These are phyloP conservation scores for Taphrina pruni DNA, from an alignment of 1,139 yeast genomes.

Conservation along the genomic window DNA sequence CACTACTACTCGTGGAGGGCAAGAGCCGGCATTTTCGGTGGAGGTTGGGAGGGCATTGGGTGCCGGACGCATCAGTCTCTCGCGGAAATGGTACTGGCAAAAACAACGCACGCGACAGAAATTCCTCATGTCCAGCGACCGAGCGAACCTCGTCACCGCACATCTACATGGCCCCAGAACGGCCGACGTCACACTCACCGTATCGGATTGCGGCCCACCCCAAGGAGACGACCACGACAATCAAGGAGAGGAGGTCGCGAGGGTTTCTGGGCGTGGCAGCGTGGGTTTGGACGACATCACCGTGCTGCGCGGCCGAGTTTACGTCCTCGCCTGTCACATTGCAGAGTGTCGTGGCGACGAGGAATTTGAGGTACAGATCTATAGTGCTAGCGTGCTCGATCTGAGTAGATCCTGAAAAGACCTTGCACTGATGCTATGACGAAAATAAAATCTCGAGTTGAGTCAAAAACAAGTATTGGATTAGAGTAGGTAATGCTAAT, in stretches of 20 bases:
- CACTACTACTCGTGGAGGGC: no score
- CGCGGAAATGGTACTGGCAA: slow-evolving; percentile 7
- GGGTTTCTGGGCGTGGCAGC: slow-evolving; percentile 6
- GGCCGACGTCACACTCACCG: background rate
- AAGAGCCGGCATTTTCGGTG: background rate
- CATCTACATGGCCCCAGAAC: slow-evolving; percentile 8
- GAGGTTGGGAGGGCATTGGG: background rate
- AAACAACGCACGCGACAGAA: background rate
- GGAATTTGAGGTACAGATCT: slow-evolving; percentile 20
- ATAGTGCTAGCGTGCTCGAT: slow-evolving; percentile 9
- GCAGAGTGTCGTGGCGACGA: slow-evolving; percentile 3
- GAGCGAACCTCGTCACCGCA: slow-evolving; percentile 9
- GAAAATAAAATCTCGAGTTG: no score
- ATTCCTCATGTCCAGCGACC: background rate
- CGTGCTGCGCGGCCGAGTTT: background rate
- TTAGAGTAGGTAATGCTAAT: background rate
- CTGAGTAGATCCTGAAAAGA: background rate
- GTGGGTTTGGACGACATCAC: background rate
- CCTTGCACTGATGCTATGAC: background rate
- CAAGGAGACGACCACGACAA: background rate
- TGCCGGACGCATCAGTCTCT: background rate
- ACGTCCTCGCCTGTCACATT: background rate
- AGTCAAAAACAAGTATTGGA: no score
- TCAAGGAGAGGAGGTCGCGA: background rate
- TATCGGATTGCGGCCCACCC: background rate